Percentiles rank a stretch among this genome's conserved stretches.
Conservation (phyloP, 257 asterid genomes). For the Solanum sparsipilum region DNA sequence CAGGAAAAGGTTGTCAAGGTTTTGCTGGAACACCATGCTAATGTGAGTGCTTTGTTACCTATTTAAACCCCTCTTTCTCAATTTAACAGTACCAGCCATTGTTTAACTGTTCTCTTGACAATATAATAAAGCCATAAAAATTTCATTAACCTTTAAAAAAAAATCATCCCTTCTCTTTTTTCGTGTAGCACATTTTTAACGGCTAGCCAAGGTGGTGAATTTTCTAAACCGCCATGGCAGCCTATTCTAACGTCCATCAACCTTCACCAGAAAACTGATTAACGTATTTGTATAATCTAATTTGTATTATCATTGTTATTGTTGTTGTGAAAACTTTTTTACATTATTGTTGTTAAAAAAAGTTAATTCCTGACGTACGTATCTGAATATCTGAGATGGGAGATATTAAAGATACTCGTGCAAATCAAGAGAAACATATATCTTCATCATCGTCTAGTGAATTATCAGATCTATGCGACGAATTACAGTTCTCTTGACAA, state of each 20-base stretch:
- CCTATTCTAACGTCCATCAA: not conserved
- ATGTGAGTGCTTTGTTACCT: conserved; percentile 31
- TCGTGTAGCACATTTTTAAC: not conserved
- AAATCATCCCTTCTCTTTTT: not conserved
- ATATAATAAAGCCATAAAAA: conserved; percentile 3
- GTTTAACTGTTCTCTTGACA: not conserved
- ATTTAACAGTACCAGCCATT: not conserved
- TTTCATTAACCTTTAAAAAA: not conserved
- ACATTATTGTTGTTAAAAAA: not conserved
- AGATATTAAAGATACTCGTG: not conserved
- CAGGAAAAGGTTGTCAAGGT: conserved; percentile 71
- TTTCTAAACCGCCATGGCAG: conserved; percentile 32
- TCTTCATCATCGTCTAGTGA: conserved; percentile 18
- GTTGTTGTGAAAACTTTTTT: not conserved
- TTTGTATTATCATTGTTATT: not conserved
- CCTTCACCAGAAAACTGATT: not conserved
- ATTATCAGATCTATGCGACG: conserved; percentile 38
- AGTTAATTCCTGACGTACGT: not conserved
- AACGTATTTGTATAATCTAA: not conserved
- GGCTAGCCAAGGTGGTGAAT: conserved; percentile 53
- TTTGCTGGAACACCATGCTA: conserved; percentile 69
- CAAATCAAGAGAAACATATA: not conserved
- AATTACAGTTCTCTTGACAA: conserved; percentile 11
- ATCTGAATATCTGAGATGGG: not conserved
- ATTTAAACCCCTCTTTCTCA: not conserved